Percentiles rank a stretch among this genome's conserved stretches.
Conservation (phyloP, 73 alveolate genomes). For the Symbiodinium natans region DNA sequence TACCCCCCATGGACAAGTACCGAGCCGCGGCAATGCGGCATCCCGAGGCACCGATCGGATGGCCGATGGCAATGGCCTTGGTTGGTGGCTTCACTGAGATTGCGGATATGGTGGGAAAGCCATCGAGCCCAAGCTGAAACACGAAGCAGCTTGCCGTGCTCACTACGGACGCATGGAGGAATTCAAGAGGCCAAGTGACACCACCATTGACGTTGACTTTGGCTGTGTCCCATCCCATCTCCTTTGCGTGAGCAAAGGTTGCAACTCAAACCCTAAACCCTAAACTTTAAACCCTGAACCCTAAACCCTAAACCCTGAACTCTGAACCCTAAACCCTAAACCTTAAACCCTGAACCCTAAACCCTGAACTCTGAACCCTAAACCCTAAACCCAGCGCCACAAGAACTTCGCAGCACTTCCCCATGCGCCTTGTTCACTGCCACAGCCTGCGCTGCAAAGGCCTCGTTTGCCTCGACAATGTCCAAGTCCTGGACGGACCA, state of each 20-base stretch:
- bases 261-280: too few relatives aligned
- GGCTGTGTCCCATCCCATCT: conserved; percentile 92
- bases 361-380: too few relatives aligned
- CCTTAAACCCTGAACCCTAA: too few relatives aligned
- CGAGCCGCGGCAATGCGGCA: conserved; percentile 88
- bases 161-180: too few relatives aligned
- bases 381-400: background rate
- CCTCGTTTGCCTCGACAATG: conserved; percentile 94
- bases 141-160: too few relatives aligned
- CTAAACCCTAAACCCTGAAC: too few relatives aligned
- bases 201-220: conserved; percentile 95
- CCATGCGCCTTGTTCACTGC: conserved; percentile 85
- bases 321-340: too few relatives aligned
- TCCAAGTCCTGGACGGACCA: conserved; percentile 90
- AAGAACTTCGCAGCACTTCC: background rate
- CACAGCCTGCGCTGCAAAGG: conserved; percentile 94
- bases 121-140: background rate
- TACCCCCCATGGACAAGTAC: background rate
- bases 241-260: conserved; percentile 32
- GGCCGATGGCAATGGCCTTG: conserved; percentile 94
- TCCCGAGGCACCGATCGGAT: conserved; percentile 95
- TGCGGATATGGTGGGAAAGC: background rate
- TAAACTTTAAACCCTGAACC: too few relatives aligned
- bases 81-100: background rate
- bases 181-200: conserved; percentile 22